Conservation (phyloP, 73 alveolate species). For the Uronychia binucleata region DNA sequence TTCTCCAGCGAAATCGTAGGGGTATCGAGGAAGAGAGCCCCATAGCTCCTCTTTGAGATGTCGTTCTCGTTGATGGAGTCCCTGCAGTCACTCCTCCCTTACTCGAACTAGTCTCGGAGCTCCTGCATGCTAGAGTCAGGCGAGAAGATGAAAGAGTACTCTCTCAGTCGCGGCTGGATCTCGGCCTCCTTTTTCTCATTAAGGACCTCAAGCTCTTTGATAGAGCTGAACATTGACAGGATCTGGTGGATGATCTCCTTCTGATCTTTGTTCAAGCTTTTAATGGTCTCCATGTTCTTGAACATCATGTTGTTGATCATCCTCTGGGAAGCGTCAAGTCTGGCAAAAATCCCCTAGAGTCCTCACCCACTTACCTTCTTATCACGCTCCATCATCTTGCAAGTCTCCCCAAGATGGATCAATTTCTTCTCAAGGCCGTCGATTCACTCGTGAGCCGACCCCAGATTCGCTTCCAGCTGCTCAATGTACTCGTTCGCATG, state of each 20-base stretch:
- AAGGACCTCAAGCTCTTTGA: background rate
- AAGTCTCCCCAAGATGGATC: background rate
- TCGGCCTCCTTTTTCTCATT: background rate
- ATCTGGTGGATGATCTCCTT: background rate
- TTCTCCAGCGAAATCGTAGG: background rate
- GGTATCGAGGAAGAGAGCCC: background rate
- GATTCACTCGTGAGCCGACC: background rate
- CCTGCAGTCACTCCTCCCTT: background rate
- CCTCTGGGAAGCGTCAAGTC: background rate
- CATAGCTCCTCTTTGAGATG: background rate
- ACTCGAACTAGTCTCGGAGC: background rate
- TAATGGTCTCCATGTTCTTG: background rate
- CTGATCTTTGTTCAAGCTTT: background rate
- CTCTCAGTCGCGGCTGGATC: background rate
- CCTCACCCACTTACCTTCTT: too few species aligned
- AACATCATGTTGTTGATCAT: background rate
- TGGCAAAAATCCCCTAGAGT: background rate
- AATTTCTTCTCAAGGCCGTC: background rate
- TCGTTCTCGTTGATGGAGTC: background rate
- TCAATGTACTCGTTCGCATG: background rate
- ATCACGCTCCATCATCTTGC: background rate
- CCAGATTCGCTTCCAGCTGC: background rate
- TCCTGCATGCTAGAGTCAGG: background rate
- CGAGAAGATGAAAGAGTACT: background rate
- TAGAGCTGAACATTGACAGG: background rate